Conservation (phyloP, 2,329 filamentous ascomycete species). For the Xylaria digitata region DNA sequence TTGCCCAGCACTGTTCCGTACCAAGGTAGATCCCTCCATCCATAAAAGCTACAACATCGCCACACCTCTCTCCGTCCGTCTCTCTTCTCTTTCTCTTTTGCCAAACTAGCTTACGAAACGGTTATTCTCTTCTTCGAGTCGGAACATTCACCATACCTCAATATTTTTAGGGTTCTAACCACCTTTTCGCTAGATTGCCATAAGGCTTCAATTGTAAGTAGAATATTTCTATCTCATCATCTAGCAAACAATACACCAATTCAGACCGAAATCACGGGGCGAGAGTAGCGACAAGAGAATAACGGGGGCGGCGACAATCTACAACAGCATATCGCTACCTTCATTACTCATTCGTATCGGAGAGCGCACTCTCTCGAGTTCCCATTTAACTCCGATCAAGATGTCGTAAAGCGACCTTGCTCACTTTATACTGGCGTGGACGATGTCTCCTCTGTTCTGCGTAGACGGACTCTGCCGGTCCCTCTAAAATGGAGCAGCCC, state of each 20-base stretch:
- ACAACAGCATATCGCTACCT: constrained; percentile 13
- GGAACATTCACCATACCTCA: constrained; percentile 35
- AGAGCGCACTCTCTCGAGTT: constrained; percentile 8
- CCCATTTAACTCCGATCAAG: constrained; percentile 16
- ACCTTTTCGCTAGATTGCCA: constrained; percentile 5
- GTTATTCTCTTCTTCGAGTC: constrained; percentile 35
- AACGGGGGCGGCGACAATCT: constrained; percentile 14
- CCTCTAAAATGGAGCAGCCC: constrained; percentile 38
- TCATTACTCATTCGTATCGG: neutral
- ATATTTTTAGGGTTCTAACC: constrained; percentile 2
- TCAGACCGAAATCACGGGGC: constrained; percentile 10
- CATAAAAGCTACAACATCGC: constrained; percentile 52
- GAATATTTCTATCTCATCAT: constrained; percentile 20
- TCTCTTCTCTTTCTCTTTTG: constrained; percentile 49
- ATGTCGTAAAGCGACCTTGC: constrained; percentile 9
- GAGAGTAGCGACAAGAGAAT: constrained; percentile 7
- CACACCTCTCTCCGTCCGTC: constrained; percentile 47
- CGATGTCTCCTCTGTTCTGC: constrained; percentile 19
- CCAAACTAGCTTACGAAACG: constrained; percentile 47
- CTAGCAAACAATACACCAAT: constrained; percentile 8
- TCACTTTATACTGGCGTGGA: constrained; percentile 21
- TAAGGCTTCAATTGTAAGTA: constrained; percentile 33
- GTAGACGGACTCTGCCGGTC: constrained; percentile 29
- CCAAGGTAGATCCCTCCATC: constrained; percentile 33
- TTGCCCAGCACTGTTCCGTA: constrained; percentile 22